phyloP scores from a whole-genome alignment of 176 grass and related monocot genomes.

The Poa pratensis region DNA sequence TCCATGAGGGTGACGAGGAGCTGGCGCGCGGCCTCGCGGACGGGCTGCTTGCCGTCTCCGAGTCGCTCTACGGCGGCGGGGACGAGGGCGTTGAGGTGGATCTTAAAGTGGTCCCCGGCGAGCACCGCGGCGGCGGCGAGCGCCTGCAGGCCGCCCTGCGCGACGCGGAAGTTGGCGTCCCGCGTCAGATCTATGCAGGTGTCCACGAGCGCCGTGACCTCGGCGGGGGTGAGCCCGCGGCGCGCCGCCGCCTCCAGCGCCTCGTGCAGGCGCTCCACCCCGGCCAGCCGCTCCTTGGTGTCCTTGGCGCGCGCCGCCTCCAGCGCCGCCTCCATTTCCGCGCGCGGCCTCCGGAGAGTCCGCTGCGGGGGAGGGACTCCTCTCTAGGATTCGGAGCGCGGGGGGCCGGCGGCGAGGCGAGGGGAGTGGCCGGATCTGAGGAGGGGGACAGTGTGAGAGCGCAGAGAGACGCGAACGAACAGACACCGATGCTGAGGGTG shows the following conservation, averaged over 20 bases:
- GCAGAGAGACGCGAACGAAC: constrained; percentile 44
- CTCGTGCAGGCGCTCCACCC: constrained; percentile 87
- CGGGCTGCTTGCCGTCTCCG: constrained; percentile 92
- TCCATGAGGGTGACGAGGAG: constrained; percentile 93
- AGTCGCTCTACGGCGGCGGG: constrained; percentile 84
- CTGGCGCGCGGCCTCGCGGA: constrained; percentile 76
- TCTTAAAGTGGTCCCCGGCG: constrained; percentile 87
- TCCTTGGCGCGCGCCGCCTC: constrained; percentile 87
- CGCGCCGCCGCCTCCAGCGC: constrained; percentile 77
- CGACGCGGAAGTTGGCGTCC: constrained; percentile 89
- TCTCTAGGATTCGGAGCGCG: neutral
- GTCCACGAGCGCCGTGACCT: constrained; percentile 83
- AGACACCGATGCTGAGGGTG: constrained; percentile 35
- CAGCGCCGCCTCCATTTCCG: constrained; percentile 92
- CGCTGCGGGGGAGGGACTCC: neutral
- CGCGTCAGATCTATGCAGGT: constrained; percentile 83
- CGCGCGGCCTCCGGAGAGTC: neutral
- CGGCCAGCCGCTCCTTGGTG: constrained; percentile 88
- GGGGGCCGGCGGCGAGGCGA: constrained; percentile 34
- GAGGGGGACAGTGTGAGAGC: constrained; percentile 44
- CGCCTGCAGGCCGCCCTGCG: constrained; percentile 90
- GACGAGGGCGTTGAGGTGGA: constrained; percentile 86
- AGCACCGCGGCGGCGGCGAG: constrained; percentile 85
- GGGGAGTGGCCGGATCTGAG: constrained; percentile 51
- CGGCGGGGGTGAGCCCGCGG: constrained; percentile 53